A percentile compares a stretch with the other conserved stretches of the same genome.
phyloP scores from a whole-genome alignment of 164 flowering plant genomes.

The Vitis labrusca region DNA sequence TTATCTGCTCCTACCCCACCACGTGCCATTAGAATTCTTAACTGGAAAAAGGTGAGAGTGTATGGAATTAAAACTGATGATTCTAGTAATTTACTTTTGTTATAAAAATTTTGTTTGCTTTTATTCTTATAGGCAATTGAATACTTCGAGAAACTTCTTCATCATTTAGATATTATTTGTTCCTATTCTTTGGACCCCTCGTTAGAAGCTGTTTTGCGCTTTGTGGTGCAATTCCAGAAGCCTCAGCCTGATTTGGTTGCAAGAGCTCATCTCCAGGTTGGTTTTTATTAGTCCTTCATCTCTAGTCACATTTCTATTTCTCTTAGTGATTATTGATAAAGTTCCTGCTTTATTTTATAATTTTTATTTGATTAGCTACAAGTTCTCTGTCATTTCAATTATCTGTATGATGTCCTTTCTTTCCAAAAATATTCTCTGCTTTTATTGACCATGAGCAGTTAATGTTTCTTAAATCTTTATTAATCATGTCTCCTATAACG shows the following conservation, averaged over 20 bases:
- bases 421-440: too few relatives aligned
- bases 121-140: conserved; percentile 63
- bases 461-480: too few relatives aligned
- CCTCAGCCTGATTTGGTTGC: conserved; percentile 92
- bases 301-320: neutral
- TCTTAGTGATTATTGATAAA: neutral
- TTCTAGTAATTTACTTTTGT: neutral
- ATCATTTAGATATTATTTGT: conserved; percentile 75
- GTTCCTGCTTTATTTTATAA: too few relatives aligned
- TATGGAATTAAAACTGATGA: neutral
- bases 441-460: too few relatives aligned
- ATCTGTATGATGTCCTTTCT: too few relatives aligned
- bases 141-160: conserved; percentile 86
- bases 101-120: conserved; percentile 7
- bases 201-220: conserved; percentile 62
- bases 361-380: too few relatives aligned
- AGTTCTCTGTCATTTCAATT: too few relatives aligned
- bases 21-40: conserved; percentile 71
- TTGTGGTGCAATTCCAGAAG: conserved; percentile 83
- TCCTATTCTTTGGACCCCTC: conserved; percentile 63
- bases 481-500: too few relatives aligned
- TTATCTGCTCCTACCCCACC: conserved; percentile 94
- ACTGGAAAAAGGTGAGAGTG: conserved; percentile 76
- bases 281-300: neutral
- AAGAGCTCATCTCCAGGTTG: conserved; percentile 94